Evolutionary conservation across 495 filamentous ascomycete genomes (phyloP).

Genomic region (Hyphodiscus hymeniophilus): DNA sequence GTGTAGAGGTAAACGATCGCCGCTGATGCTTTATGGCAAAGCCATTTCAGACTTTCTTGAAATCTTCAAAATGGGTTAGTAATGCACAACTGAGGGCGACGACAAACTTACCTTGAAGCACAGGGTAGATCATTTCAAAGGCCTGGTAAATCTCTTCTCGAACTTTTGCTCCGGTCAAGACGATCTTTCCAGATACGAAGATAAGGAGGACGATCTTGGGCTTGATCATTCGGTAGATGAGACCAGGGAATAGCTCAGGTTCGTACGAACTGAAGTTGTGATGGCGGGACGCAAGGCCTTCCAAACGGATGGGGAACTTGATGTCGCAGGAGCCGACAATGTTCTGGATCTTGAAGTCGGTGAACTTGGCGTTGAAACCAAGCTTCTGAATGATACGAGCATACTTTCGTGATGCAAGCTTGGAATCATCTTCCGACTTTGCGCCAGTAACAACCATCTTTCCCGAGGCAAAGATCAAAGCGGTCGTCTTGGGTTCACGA

Average conservation of each 20-base stretch:
- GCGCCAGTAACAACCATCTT: conserved; percentile 99
- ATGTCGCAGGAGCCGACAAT: conserved; percentile 98
- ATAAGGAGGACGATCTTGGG: conserved; percentile 98
- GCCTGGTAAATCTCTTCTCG: conserved; percentile 98
- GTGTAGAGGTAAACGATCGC: conserved; percentile 18
- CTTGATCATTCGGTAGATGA: conserved; percentile 99
- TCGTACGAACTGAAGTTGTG: conserved; percentile 99
- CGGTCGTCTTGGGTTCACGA: conserved; percentile 96
- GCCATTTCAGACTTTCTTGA: conserved; percentile 32
- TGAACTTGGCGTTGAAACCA: conserved; percentile 99
- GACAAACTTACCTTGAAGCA: conserved; percentile 68
- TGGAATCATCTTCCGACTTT: conserved; percentile 96
- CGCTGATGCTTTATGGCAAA: conserved; percentile 33
- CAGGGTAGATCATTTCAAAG: conserved; percentile 98
- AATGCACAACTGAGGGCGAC: background rate
- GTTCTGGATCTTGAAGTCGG: conserved; percentile 99
- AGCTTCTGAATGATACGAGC: conserved; percentile 99
- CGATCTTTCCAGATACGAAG: conserved; percentile 98
- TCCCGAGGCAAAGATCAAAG: conserved; percentile 93
- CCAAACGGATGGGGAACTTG: conserved; percentile 97
- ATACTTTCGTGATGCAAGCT: conserved; percentile 95
- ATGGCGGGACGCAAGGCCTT: conserved; percentile 90
- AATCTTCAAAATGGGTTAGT: conserved; percentile 44
- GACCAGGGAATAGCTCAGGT: conserved; percentile 95
- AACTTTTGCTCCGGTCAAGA: conserved; percentile 95